Evolutionary conservation across 2,329 filamentous ascomycete genomes (phyloP), one percentile per base, ranked within the genome.

Genomic region (Botryotinia calthae): DNA sequence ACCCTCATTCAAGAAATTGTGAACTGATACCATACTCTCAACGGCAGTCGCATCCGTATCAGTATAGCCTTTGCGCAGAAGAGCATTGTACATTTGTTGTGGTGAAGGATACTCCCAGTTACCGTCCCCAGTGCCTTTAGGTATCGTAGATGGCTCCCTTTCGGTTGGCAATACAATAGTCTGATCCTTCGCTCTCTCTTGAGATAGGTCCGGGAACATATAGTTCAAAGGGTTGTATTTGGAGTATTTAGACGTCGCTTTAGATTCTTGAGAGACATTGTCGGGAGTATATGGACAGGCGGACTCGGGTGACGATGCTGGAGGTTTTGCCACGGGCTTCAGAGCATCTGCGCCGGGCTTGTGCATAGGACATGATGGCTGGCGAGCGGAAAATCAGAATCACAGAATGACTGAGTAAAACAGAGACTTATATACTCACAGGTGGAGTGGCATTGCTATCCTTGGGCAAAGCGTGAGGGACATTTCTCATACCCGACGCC

Each of bases 21-120:
- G 96, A 18, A 98, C 94, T 0, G 94, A 92, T 9, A 99, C 96
- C 96, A 99, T 99, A 80, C 91, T 91, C 83, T 98, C 95, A 22
- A 99, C 95, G 5, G 95, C 94, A 31, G 95, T 96, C 71, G 94
- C 89, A 72, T 97, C 95, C 0, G 96, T 98, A 81, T 98, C 95
- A 0, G 92, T 94, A 83, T 98, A 96, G 73, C 96, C 96, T 83
- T 99, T 99, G 76, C 96, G 91, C 75, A 98, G 85, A 84, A 99
- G 91, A 12, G 96, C 96, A 80, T 99, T 98, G 86, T 98, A 99
- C 96, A 99, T 99, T 83, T 99, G 96, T 84, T 99, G 96, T 0
- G 96, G 95, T 0, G 94, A 98, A 0, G 96, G 96, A 81, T 99
- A 99, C 83, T 98, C 96, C 96, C 96, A 99, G 79, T 93, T 97